These are phyloP conservation scores for Salvia hispanica DNA, from an alignment of 257 asterid genomes.

Conservation along the genomic window DNA sequence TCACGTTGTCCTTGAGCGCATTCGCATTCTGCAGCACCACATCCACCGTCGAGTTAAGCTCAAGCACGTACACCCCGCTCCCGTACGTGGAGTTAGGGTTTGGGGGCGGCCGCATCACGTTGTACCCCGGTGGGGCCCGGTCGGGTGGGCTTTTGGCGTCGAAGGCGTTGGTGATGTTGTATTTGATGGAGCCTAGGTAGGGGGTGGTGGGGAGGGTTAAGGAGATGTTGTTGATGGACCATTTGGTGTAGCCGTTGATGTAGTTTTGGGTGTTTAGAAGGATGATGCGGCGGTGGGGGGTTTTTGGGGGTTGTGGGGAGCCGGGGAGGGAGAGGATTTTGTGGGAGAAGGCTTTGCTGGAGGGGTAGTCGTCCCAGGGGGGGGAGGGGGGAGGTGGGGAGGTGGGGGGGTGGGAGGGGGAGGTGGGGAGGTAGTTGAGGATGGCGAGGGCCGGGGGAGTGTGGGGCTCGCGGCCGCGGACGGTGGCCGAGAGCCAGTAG, in stretches of 20 bases:
- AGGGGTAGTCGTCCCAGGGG: constrained; percentile 60
- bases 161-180: constrained; percentile 44
- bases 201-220: constrained; percentile 68
- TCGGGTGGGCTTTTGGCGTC: constrained; percentile 50
- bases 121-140: constrained; percentile 34
- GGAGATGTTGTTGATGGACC: constrained; percentile 84
- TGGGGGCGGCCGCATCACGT: constrained; percentile 52
- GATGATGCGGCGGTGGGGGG: constrained; percentile 41
- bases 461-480: constrained; percentile 69
- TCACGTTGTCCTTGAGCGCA: constrained; percentile 47
- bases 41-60: constrained; percentile 60
- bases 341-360: constrained; percentile 56
- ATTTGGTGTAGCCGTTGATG: constrained; percentile 58
- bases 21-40: constrained; percentile 79
- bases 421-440: constrained; percentile 55
- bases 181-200: constrained; percentile 59
- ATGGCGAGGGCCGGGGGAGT: constrained; percentile 74
- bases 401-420: constrained; percentile 45
- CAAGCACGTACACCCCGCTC: constrained; percentile 56
- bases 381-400: constrained; percentile 62
- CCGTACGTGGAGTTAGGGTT: constrained; percentile 64
- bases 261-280: constrained; percentile 68
- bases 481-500: constrained; percentile 63
- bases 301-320: constrained; percentile 53
- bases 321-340: constrained; percentile 45